Conservation (phyloP, 129 eudicot species). For the Helichrysum umbraculigerum region DNA sequence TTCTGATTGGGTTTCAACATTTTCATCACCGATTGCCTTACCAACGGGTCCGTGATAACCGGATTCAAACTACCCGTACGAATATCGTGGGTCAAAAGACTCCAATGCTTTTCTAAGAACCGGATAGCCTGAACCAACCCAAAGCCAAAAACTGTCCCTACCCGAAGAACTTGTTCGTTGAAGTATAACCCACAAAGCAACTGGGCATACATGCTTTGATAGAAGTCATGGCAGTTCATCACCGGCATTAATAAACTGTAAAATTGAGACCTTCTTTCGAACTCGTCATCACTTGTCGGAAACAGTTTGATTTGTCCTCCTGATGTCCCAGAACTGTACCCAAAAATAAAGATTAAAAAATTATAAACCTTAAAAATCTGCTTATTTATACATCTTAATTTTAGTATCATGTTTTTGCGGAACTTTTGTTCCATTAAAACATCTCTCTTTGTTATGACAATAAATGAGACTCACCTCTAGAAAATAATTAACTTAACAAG, state of each 20-base stretch:
- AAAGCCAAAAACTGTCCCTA: constrained; percentile 69
- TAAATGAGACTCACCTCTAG: no score
- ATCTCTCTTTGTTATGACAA: no score
- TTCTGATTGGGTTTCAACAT: no score
- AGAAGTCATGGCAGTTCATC: constrained; percentile 32
- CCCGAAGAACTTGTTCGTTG: constrained; percentile 52
- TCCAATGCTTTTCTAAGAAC: constrained; percentile 61
- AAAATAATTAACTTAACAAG: no score
- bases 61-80: constrained; percentile 42
- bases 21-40: no score
- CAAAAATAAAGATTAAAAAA: neutral
- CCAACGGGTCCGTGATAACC: no score
- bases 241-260: constrained; percentile 76
- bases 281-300: constrained; percentile 40
- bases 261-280: constrained; percentile 43
- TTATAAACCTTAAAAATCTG: neutral
- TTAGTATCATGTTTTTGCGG: no score
- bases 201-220: no score
- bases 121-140: constrained; percentile 57
- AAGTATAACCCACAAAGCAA: constrained; percentile 61
- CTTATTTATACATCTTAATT: no score
- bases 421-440: no score
- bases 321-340: constrained; percentile 61
- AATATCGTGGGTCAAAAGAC: constrained; percentile 41
- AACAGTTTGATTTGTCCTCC: constrained; percentile 50